These are phyloP conservation scores for Beauveria rudraprayagi DNA, from an alignment of 2,329 filamentous ascomycete genomes.

Conservation along the genomic window DNA sequence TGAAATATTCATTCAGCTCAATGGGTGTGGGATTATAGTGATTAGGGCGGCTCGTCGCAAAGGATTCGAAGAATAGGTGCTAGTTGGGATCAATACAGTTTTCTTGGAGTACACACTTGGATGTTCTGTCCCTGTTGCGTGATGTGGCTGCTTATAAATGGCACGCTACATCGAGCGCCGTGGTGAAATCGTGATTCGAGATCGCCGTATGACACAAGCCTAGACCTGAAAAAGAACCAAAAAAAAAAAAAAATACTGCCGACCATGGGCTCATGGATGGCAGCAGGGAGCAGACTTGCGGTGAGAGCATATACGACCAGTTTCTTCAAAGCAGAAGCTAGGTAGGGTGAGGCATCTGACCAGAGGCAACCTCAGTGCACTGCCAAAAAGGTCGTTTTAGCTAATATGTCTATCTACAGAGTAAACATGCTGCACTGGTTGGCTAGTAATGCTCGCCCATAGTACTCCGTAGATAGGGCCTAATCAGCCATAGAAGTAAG, in stretches of 20 bases:
- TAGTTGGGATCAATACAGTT: neutral
- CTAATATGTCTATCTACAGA: neutral
- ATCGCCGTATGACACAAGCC: neutral
- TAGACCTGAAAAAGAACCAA: neutral
- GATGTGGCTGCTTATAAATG: neutral
- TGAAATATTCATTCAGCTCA: neutral
- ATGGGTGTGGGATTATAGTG: neutral
- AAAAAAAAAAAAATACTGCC: too few relatives aligned
- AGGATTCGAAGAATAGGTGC: neutral
- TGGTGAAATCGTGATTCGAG: neutral
- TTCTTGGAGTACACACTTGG: neutral
- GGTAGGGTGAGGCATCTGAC: too few relatives aligned
- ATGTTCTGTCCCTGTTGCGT: neutral
- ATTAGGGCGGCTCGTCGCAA: neutral
- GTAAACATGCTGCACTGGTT: neutral
- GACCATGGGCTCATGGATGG: too few relatives aligned
- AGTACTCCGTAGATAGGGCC: too few relatives aligned
- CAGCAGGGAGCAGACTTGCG: too few relatives aligned
- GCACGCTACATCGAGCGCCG: neutral
- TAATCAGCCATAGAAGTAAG: neutral
- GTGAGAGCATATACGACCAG: too few relatives aligned
- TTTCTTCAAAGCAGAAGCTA: too few relatives aligned
- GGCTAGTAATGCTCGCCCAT: neutral
- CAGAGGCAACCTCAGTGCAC: too few relatives aligned
- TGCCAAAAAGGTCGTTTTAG: too few relatives aligned